Evolutionary conservation across 345 rosid species (phyloP).

Genomic region (Camelina sativa): DNA sequence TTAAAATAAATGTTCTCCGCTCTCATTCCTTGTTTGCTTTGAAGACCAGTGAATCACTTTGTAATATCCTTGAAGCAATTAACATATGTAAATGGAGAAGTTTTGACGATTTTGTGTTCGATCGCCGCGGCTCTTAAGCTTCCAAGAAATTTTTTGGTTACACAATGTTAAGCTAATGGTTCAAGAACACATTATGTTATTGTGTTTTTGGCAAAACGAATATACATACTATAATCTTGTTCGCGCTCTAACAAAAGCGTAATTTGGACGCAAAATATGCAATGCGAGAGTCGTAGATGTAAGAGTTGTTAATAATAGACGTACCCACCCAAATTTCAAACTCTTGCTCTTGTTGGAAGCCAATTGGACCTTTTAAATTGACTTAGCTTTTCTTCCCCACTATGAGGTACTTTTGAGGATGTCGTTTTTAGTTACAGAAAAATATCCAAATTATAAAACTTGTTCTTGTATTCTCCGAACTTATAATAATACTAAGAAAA

Average conservation of each 20-base stretch:
- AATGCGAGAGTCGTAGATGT: background rate
- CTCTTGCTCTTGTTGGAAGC: conserved; percentile 9
- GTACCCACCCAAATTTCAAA: background rate
- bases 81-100: background rate
- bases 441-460: background rate
- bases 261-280: background rate
- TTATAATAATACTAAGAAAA: background rate
- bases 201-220: too few relatives aligned
- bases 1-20: too few relatives aligned
- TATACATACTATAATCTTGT: background rate
- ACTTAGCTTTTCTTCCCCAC: background rate
- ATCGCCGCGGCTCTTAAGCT: background rate
- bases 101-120: background rate
- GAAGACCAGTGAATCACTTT: background rate
- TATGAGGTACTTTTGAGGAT: background rate
- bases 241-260: background rate
- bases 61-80: background rate
- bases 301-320: background rate
- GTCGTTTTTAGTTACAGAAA: background rate
- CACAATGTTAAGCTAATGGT: background rate
- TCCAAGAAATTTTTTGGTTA: background rate
- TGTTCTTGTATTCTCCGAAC: background rate
- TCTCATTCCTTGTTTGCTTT: too few relatives aligned
- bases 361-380: conserved; percentile 10
- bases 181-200: background rate